Evolutionary conservation across 2,329 filamentous ascomycete species (phyloP), one percentile per base, ranked within the genome.

Genomic region (Cladosporium sp.): DNA sequence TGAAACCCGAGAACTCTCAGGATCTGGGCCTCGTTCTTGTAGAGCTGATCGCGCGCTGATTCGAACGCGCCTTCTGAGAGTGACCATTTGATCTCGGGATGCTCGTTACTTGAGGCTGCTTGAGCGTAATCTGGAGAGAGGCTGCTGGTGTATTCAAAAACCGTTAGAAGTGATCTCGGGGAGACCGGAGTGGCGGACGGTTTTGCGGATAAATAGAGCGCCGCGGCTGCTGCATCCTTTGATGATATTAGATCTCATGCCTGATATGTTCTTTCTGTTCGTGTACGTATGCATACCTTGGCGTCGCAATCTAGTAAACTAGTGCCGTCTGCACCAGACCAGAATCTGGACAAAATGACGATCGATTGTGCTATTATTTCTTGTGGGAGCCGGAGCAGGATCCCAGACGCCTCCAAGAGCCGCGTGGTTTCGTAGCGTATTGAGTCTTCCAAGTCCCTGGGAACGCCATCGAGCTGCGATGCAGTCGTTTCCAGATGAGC

Each of bases 281-380:
- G 20, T 27, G 13, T 22, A 35, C 9, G 22, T 36, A 50, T 39
- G 45, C 41, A 19, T 55, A 66, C 66, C 83, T 83, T 67, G 74
- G 72, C 55, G 69, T 70, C 72, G 78, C 79, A 67, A 22, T 75
- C 68, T 0, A 68, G 62, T 15, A 77, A 57, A 57, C 74, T 77
- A 5, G 72, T 73, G 27, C 73, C 73, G 49, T 76, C 62, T 70
- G 75, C 49, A 68, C 80, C 63, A 72, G 89, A 72, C 85, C 87
- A 95, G 70, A 89, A 93, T 12, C 92, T 80, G 45, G 85, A 84
- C 29, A 95, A 80, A 0, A 93, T 70, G 35, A 96, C 82, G 62
- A 91, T 88, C 3, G 91, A 88, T 62, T 90, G 87, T 4, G 90
- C 87, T 33, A 93, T 88, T 33, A 88, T 82, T 58, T 90, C 88